These are phyloP conservation scores for Dianthus caryophyllus DNA, from an alignment of 148 eudicot species.

Conservation along the genomic window DNA sequence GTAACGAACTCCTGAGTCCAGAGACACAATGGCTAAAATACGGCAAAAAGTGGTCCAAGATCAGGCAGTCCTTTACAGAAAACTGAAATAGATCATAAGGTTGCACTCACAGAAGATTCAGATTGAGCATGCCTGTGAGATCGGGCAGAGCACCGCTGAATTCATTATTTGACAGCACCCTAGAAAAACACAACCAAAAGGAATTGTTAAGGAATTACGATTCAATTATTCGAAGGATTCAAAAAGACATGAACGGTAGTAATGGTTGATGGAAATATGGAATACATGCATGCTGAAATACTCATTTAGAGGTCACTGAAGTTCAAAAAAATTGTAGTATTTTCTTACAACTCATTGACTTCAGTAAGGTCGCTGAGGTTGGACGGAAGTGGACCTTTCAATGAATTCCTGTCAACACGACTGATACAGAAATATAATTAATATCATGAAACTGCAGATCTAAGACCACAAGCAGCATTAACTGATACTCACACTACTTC, in stretches of 20 bases:
- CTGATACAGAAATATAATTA: constrained; percentile 34
- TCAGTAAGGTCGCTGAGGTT: constrained; percentile 49
- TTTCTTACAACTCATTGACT: constrained; percentile 63
- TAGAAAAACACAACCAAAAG: neutral
- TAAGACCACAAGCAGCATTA: neutral
- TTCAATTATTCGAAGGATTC: neutral
- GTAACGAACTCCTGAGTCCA: no score
- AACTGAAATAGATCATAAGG: neutral
- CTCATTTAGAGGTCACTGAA: no score
- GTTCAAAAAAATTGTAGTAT: neutral
- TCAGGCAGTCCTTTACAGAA: no score
- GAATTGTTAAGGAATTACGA: neutral
- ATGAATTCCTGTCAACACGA: constrained; percentile 69
- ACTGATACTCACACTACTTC: constrained; percentile 61
- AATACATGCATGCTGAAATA: no score
- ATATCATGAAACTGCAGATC: neutral
- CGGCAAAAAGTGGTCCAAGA: no score
- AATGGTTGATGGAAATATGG: neutral
- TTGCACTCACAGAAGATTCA: constrained; percentile 54
- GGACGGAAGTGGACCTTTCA: constrained; percentile 49
- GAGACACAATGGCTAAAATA: no score
- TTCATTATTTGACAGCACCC: constrained; percentile 64
- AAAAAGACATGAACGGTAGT: neutral
- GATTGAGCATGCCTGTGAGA: constrained; percentile 52
- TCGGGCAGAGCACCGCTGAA: constrained; percentile 63